A percentile compares a stretch with the other conserved stretches of the same genome.
These are phyloP conservation scores for Aspergillus chevalieri DNA, from an alignment of 2,329 filamentous ascomycete species.

Conservation along the genomic window DNA sequence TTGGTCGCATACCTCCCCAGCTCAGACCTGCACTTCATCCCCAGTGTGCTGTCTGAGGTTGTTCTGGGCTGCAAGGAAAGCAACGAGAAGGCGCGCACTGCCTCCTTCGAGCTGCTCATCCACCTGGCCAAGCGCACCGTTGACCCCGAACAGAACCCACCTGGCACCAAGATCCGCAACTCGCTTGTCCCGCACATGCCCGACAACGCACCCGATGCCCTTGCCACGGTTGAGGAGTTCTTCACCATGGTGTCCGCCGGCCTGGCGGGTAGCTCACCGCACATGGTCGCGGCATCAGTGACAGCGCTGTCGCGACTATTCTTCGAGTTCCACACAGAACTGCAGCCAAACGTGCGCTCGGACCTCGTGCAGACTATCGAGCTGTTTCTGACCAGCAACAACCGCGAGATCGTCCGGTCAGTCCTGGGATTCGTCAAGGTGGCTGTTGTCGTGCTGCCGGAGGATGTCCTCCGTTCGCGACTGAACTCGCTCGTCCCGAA, in stretches of 20 bases:
- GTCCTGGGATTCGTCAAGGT: conserved; percentile 97
- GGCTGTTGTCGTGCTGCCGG: conserved; percentile 77
- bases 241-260: conserved; percentile 98
- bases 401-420: conserved; percentile 90
- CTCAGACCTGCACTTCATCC: conserved; percentile 83
- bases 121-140: conserved; percentile 80
- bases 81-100: conserved; percentile 86
- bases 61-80: conserved; percentile 96
- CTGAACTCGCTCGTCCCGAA: conserved; percentile 76
- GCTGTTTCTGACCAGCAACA: conserved; percentile 91
- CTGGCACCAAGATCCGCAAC: conserved; percentile 73
- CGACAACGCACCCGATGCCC: conserved; percentile 66
- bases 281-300: conserved; percentile 97
- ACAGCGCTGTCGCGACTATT: conserved; percentile 89
- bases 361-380: conserved; percentile 94
- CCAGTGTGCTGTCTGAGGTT: conserved; percentile 83
- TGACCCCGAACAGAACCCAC: conserved; percentile 48
- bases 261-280: conserved; percentile 82
- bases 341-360: conserved; percentile 64
- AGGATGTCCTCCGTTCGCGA: conserved; percentile 69
- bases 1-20: conserved; percentile 73
- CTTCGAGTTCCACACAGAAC: conserved; percentile 73
- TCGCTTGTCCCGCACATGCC: conserved; percentile 84
- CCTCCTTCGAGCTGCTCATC: conserved; percentile 84
- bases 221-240: conserved; percentile 85